Evolutionary conservation across 2,329 filamentous ascomycete genomes (phyloP).

Genomic region (Penicillium sp.): DNA sequence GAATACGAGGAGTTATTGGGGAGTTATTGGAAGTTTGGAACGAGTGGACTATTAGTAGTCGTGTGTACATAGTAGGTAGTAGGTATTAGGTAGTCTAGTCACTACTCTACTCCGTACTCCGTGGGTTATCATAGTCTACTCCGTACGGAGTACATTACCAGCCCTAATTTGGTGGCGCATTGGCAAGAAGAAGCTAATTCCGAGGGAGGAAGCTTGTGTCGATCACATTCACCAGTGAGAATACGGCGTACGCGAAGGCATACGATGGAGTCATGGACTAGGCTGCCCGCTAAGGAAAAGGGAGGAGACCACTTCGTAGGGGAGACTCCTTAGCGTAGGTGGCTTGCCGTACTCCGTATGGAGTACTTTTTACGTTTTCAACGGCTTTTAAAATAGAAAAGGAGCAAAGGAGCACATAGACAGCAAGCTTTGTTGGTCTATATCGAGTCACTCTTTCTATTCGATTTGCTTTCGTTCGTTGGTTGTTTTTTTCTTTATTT

Average conservation of each 20-base stretch:
- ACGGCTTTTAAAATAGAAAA: slow-evolving; percentile 3
- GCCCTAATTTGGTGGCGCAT: background rate
- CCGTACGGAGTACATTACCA: too few species aligned
- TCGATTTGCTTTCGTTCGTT: background rate
- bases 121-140: too few species aligned
- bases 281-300: too few species aligned
- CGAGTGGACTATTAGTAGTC: too few species aligned
- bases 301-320: background rate
- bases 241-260: background rate
- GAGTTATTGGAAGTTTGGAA: too few species aligned
- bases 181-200: background rate
- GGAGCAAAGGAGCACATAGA: background rate
- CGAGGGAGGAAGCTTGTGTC: slow-evolving; percentile 3
- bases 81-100: too few species aligned
- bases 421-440: background rate
- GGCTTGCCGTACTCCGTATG: background rate
- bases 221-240: slow-evolving; percentile 10
- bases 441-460: background rate
- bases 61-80: too few species aligned
- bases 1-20: slow-evolving; percentile 3
- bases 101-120: too few species aligned
- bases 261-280: background rate
- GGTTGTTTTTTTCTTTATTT: background rate
- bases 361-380: background rate
- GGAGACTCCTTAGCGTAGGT: background rate